These are phyloP conservation scores for Penicillium canariense DNA, from an alignment of 495 filamentous ascomycete genomes.

Conservation along the genomic window DNA sequence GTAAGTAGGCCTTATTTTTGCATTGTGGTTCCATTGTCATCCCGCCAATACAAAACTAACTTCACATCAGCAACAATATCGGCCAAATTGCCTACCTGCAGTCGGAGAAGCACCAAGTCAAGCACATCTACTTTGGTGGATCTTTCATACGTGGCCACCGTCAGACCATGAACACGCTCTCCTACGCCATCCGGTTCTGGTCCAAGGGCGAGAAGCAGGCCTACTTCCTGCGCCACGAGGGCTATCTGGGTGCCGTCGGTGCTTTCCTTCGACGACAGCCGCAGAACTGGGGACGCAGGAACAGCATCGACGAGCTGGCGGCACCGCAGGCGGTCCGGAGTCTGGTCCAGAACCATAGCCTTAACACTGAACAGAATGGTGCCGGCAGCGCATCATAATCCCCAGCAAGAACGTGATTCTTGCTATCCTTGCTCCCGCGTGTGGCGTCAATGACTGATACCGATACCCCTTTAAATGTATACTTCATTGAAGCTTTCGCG, in stretches of 20 bases:
- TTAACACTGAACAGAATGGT: slow-evolving; percentile 19
- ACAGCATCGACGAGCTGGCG: slow-evolving; percentile 59
- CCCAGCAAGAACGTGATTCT: background rate
- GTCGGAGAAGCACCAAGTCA: slow-evolving; percentile 84
- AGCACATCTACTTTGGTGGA: slow-evolving; percentile 95
- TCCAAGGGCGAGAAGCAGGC: slow-evolving; percentile 90
- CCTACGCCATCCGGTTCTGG: slow-evolving; percentile 97
- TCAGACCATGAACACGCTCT: slow-evolving; percentile 95
- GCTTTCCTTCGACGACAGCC: slow-evolving; percentile 92
- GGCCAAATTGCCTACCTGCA: slow-evolving; percentile 96
- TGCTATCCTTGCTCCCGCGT: background rate
- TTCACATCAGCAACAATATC: slow-evolving; percentile 78
- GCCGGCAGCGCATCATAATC: slow-evolving; percentile 13
- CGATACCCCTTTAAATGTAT: slow-evolving; percentile 3
- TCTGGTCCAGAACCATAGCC: slow-evolving; percentile 17
- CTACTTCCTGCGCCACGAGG: slow-evolving; percentile 94
- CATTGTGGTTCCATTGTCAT: too few relatives aligned
- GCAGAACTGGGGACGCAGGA: slow-evolving; percentile 84
- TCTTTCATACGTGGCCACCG: slow-evolving; percentile 94
- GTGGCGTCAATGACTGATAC: background rate
- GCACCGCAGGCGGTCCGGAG: slow-evolving; percentile 33
- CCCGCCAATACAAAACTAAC: too few relatives aligned
- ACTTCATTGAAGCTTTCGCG: too few relatives aligned
- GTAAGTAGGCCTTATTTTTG: slow-evolving; percentile 34
- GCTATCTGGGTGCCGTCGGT: slow-evolving; percentile 93